These are phyloP conservation scores for Hymenoscyphus fraxineus DNA, from an alignment of 2,329 filamentous ascomycete genomes.

Conservation along the genomic window DNA sequence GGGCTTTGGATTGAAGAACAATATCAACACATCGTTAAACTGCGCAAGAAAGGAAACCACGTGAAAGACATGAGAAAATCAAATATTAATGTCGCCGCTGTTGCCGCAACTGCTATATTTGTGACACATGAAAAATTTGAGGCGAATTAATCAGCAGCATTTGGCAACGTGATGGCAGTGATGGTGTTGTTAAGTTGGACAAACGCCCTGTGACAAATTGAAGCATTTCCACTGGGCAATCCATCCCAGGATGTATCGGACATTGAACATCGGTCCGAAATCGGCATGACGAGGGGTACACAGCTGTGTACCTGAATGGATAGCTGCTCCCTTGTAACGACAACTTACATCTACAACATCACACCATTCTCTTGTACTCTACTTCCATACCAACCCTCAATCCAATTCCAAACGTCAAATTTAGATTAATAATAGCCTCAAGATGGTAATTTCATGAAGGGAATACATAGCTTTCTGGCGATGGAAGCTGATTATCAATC, in stretches of 20 bases:
- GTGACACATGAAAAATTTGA: neutral
- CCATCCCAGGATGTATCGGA: neutral
- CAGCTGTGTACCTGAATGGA: no score
- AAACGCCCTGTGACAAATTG: neutral
- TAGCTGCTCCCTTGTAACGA: neutral
- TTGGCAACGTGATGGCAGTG: no score
- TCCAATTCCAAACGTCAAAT: neutral
- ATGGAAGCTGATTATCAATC: constrained; percentile 10
- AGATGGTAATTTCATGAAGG: constrained; percentile 24
- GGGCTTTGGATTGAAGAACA: neutral
- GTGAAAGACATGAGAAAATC: neutral
- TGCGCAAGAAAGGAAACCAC: neutral
- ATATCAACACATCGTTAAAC: neutral
- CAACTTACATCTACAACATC: neutral
- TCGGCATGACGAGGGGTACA: neutral
- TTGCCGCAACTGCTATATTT: neutral
- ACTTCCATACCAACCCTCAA: neutral
- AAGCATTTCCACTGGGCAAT: neutral
- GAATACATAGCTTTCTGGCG: neutral
- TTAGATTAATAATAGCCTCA: constrained; percentile 12
- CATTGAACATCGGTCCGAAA: neutral
- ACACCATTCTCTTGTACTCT: neutral
- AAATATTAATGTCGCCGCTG: neutral
- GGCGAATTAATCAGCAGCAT: no score
- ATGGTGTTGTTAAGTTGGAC: no score